phyloP scores from a whole-genome alignment of 2,329 filamentous ascomycete species.

The Fusarium torreyae region DNA sequence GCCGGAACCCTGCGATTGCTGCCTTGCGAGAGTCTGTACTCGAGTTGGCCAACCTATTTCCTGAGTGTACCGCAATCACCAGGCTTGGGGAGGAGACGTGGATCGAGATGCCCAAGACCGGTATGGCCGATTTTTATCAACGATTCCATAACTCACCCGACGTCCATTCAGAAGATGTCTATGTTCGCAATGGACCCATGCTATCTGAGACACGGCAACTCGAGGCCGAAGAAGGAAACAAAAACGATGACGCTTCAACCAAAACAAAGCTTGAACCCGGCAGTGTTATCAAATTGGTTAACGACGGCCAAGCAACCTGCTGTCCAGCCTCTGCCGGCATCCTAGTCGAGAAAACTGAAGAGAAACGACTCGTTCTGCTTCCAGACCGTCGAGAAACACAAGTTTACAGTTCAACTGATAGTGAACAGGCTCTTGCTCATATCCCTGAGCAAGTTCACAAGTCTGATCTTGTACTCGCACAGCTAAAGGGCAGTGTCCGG shows the following conservation, averaged over 20 bases:
- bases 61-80: constrained; percentile 1
- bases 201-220: not conserved
- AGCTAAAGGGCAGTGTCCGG: not conserved
- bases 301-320: not conserved
- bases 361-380: not conserved
- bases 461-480: not conserved
- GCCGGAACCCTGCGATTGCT: too few species aligned
- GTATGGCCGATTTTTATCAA: not conserved
- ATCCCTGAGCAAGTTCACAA: not conserved
- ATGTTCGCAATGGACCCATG: not conserved
- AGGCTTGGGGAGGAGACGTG: not conserved
- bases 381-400: not conserved
- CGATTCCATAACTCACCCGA: not conserved
- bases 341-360: not conserved
- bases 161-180: not conserved
- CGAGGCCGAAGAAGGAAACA: not conserved
- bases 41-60: not conserved
- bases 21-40: not conserved
- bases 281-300: not conserved
- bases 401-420: not conserved
- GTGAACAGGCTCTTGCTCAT: not conserved
- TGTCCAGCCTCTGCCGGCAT: not conserved
- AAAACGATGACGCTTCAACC: not conserved
- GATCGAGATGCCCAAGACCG: not conserved
- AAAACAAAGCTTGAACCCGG: not conserved